Conservation (phyloP, 805 yeast genomes). For the Ogataea pilisensis region DNA sequence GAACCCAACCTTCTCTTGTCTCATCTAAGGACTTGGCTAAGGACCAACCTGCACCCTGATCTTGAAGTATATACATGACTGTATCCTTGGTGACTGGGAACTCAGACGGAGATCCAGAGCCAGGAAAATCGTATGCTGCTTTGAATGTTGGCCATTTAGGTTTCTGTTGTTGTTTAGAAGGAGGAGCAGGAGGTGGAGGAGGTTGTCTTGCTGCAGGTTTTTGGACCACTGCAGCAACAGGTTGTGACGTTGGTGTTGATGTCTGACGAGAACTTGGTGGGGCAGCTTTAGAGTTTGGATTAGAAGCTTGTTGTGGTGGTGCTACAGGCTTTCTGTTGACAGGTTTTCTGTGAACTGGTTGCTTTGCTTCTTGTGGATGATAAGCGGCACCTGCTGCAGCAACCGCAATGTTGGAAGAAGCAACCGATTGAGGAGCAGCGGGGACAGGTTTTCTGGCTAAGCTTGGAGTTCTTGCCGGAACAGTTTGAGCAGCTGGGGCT, state of each 20-base stretch:
- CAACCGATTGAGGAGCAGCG: conserved; percentile 9
- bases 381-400: conserved; percentile 39
- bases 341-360: conserved; percentile 28
- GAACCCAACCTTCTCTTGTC: conserved; percentile 91
- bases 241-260: conserved; percentile 6
- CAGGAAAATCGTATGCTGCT: conserved; percentile 86
- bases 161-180: conserved; percentile 61
- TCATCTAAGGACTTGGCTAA: conserved; percentile 77
- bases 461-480: conserved; percentile 18
- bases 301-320: conserved; percentile 17
- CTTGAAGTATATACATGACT: conserved; percentile 63
- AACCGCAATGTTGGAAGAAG: conserved; percentile 16
- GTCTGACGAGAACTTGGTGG: conserved; percentile 5
- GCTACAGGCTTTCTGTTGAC: conserved; percentile 25
- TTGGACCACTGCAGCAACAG: conserved; percentile 2
- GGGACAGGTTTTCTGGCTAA: conserved; percentile 18
- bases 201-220: conserved; percentile 1
- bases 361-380: conserved; percentile 30
- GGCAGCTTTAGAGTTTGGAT: conserved; percentile 8
- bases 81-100: conserved; percentile 76
- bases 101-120: conserved; percentile 78
- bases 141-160: conserved; percentile 74
- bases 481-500: conserved; percentile 34
- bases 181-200: conserved; percentile 56
- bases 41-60: conserved; percentile 92